These are phyloP conservation scores for Dipodascus geniculatus DNA, from an alignment of 805 yeast species.

Conservation along the genomic window DNA sequence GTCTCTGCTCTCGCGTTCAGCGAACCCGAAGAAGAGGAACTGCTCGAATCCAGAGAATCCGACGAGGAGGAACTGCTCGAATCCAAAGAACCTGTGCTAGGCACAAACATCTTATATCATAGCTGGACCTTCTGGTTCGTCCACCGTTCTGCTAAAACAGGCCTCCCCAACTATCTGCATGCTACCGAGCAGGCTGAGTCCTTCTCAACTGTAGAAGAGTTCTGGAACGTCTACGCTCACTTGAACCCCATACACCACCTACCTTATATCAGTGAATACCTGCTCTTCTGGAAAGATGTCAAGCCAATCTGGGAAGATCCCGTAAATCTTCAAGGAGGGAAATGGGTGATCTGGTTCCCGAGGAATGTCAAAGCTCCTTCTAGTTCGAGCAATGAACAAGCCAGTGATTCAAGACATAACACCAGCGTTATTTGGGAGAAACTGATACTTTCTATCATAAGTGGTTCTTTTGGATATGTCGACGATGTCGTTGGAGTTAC, in stretches of 20 bases:
- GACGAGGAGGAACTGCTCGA: neutral
- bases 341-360: conserved; percentile 46
- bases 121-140: conserved; percentile 23
- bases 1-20: no score
- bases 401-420: conserved; percentile 8
- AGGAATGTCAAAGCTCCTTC: conserved; percentile 19
- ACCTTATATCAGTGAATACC: conserved; percentile 33
- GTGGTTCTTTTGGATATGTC: conserved; percentile 30
- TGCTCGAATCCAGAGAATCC: neutral
- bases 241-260: conserved; percentile 16
- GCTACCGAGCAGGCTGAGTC: conserved; percentile 65
- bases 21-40: no score
- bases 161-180: conserved; percentile 16
- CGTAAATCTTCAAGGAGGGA: conserved; percentile 45
- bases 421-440: conserved; percentile 27
- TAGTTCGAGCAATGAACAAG: no score
- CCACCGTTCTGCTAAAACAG: conserved; percentile 19
- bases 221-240: conserved; percentile 92
- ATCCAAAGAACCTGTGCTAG: neutral
- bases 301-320: conserved; percentile 65
- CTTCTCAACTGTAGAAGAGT: conserved; percentile 84
- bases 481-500: conserved; percentile 44
- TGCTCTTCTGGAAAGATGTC: conserved; percentile 46
- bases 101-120: conserved; percentile 9
- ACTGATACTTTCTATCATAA: conserved; percentile 37